Conservation (phyloP, 2,329 filamentous ascomycete genomes). For the Ophiostoma sp. region DNA sequence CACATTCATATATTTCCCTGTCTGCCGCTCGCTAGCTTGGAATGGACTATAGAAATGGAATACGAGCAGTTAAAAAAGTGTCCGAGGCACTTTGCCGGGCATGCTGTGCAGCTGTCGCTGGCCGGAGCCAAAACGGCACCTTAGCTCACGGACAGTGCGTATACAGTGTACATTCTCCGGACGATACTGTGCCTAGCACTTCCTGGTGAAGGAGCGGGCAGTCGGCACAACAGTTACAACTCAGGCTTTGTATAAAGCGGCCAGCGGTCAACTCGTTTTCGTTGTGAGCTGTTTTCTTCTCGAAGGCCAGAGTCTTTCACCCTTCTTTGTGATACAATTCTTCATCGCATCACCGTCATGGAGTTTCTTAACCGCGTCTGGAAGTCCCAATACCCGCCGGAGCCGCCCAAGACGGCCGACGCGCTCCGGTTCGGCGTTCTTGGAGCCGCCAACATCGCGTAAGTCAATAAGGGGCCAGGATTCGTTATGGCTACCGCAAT, state of each 20-base stretch:
- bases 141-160: neutral
- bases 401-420: slow-evolving; percentile 26
- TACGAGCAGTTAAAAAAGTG: neutral
- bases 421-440: slow-evolving; percentile 45
- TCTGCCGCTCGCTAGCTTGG: neutral
- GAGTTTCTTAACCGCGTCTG: slow-evolving; percentile 23
- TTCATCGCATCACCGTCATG: neutral
- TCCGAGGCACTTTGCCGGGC: neutral
- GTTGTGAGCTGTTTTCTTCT: no score
- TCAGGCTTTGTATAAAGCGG: neutral
- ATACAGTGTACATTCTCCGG: neutral
- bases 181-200: neutral
- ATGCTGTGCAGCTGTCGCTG: neutral
- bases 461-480: slow-evolving; percentile 27
- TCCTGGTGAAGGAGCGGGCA: neutral
- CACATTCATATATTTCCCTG: no score
- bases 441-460: slow-evolving; percentile 45
- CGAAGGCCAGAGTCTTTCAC: neutral
- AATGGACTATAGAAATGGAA: neutral
- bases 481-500: no score
- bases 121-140: neutral
- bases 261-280: neutral
- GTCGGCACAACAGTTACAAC: neutral
- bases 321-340: neutral
- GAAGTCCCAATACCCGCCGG: slow-evolving; percentile 23